Conservation (phyloP, 2,329 filamentous ascomycete species). For the Pseudogymnoascus sp. region DNA sequence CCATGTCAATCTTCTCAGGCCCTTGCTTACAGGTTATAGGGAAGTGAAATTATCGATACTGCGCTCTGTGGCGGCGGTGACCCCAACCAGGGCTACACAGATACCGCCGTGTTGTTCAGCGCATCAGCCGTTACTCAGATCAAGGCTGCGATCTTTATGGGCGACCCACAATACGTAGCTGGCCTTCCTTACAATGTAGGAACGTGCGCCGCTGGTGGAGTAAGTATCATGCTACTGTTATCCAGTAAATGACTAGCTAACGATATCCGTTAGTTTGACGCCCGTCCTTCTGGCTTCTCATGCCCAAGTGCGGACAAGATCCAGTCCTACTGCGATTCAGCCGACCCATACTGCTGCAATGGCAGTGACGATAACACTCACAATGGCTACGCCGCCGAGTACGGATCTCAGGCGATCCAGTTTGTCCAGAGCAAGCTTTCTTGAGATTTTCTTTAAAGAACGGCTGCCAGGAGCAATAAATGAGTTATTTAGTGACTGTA, state of each 20-base stretch:
- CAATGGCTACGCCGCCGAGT: constrained; percentile 56
- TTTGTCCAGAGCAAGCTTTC: constrained; percentile 45
- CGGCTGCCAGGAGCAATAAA: not conserved
- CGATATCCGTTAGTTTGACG: constrained; percentile 44
- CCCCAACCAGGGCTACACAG: constrained; percentile 37
- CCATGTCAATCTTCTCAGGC: not conserved
- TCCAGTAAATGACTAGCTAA: not conserved
- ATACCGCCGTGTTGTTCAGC: constrained; percentile 37
- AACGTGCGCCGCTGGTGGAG: constrained; percentile 49
- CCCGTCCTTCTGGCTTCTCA: constrained; percentile 48
- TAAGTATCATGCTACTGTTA: constrained; percentile 33
- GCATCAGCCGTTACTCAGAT: constrained; percentile 39
- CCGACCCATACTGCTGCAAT: constrained; percentile 61
- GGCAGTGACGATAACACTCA: constrained; percentile 54
- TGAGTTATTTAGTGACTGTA: not conserved
- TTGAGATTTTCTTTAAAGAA: not conserved
- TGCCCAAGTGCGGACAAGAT: constrained; percentile 43
- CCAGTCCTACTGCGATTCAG: constrained; percentile 57
- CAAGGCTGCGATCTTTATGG: constrained; percentile 43
- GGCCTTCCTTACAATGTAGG: constrained; percentile 53
- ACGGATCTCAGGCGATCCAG: constrained; percentile 49
- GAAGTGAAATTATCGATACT: constrained; percentile 57
- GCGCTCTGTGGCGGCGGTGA: constrained; percentile 55
- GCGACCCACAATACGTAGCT: constrained; percentile 38
- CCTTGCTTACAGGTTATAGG: constrained; percentile 31